Conservation (phyloP, 495 filamentous ascomycete genomes). For the Hyphodiscus hymeniophilus region DNA sequence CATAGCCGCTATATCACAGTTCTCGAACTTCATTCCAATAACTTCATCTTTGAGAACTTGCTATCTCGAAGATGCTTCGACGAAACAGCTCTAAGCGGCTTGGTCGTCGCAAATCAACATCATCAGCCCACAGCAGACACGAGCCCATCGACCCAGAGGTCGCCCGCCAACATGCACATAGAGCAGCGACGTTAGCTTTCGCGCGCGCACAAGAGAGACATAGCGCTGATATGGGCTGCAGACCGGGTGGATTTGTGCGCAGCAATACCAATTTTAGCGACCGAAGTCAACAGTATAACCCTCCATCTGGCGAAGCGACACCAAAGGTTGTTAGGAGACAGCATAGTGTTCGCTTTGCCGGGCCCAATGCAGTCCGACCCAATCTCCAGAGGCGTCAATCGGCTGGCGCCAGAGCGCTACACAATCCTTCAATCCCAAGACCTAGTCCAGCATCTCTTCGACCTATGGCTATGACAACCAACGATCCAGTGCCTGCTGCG, state of each 20-base stretch:
- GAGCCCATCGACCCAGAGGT: constrained; percentile 44
- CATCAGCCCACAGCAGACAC: constrained; percentile 42
- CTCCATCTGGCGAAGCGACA: constrained; percentile 3
- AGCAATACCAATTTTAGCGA: constrained; percentile 5
- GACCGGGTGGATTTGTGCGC: background rate
- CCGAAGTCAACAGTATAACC: constrained; percentile 25
- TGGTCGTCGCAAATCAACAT: constrained; percentile 54
- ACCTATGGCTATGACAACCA: constrained; percentile 15
- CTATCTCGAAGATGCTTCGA: constrained; percentile 35
- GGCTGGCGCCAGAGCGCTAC: constrained; percentile 16
- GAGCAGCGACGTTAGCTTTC: constrained; percentile 62
- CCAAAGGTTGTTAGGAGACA: constrained; percentile 25
- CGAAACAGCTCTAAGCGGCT: constrained; percentile 38
- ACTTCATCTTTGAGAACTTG: constrained; percentile 9
- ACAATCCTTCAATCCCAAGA: background rate
- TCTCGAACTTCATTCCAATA: constrained; percentile 16
- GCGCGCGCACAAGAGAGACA: constrained; percentile 42
- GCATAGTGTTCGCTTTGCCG: constrained; percentile 50
- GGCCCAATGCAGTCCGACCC: constrained; percentile 27
- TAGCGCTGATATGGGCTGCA: constrained; percentile 30
- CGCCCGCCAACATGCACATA: constrained; percentile 54
- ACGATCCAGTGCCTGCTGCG: constrained; percentile 18
- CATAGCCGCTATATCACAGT: constrained; percentile 18
- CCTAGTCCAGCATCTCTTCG: constrained; percentile 7
- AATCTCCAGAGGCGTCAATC: constrained; percentile 15